Evolutionary conservation across 2,329 filamentous ascomycete species (phyloP).

Genomic region (Ascochyta lentis): DNA sequence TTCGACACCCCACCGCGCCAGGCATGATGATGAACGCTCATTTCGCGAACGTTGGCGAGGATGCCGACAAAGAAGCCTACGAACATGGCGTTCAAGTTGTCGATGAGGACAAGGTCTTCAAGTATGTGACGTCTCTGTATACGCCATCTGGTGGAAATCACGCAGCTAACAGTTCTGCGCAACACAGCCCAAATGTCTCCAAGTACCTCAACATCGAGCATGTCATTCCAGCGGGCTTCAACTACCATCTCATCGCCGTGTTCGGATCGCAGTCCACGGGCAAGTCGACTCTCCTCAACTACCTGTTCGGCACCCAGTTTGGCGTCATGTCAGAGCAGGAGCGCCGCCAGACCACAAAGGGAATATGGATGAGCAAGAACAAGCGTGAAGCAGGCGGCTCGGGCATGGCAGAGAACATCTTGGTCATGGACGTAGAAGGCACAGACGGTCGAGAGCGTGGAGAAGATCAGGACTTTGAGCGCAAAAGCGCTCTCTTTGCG

Average conservation of each 20-base stretch:
- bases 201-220: slow-evolving; percentile 81
- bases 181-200: slow-evolving; percentile 72
- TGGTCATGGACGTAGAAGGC: slow-evolving; percentile 99
- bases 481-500: slow-evolving; percentile 96
- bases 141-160: not conserved
- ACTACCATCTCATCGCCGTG: slow-evolving; percentile 98
- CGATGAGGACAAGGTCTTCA: slow-evolving; percentile 95
- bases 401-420: slow-evolving; percentile 93
- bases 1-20: slow-evolving; percentile 52
- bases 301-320: slow-evolving; percentile 94
- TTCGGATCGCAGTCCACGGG: slow-evolving; percentile 98
- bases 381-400: slow-evolving; percentile 63
- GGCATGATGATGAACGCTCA: slow-evolving; percentile 74
- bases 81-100: slow-evolving; percentile 97
- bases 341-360: slow-evolving; percentile 95
- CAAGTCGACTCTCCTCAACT: slow-evolving; percentile 95
- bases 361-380: slow-evolving; percentile 99
- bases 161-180: slow-evolving; percentile 29
- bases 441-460: slow-evolving; percentile 95
- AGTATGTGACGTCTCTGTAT: slow-evolving; percentile 63
- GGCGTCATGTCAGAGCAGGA: slow-evolving; percentile 97
- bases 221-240: slow-evolving; percentile 90
- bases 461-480: slow-evolving; percentile 98
- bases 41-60: slow-evolving; percentile 74
- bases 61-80: slow-evolving; percentile 71